Base-by-base conservation (phyloP, 2,329 filamentous ascomycete species). In the Zasmidium angulare region DNA sequence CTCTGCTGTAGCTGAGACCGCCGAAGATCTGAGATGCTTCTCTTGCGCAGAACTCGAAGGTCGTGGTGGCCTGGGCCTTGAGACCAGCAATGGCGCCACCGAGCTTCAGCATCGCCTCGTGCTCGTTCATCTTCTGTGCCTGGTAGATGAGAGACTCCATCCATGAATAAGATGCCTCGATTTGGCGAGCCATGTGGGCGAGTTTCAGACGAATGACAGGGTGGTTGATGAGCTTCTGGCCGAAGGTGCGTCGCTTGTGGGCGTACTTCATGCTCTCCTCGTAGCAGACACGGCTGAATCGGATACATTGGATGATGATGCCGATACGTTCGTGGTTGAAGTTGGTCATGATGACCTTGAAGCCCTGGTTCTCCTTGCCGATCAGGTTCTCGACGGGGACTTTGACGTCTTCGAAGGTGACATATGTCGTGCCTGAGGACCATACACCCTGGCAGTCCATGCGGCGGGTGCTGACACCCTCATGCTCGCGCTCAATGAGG, bases 371-470 rank as follows among this genome's bases (percentile, higher is more conserved):
- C 81, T 96, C 89, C 82, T 97, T 98, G 79, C 95, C 95, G 61
- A 99, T 88, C 69, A 99, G 78, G 81, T 99, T 98, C 84, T 96
- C 93, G n/a, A 98, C 95, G 1, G 95, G 95, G 0, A 99, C 95
- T 82, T 98, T 98, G 78, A 98, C 95, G 74, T 99, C 95, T 77
- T 99, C 95, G 68, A 98, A 98, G 47, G 93, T 97, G 74, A 99
- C 88, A 78, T 98, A 99, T 29, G 95, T 97, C 17, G 95, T 98
- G 55, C 95, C 95, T 66, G 87, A 91, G 63, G 89, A 92, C 90
- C 93, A 96, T 29, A 98, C 93, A 77, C 95, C 95, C 79, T 97
- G 93, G 83, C 93, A 98, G 79, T 98, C 93, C 95, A 99, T 99
- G 73, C 89, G 88, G 58, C 95, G 86, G 24, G 95, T 99, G 72